Base-by-base conservation (phyloP, 1,139 yeast genomes). In the Hansenula lynferdii region DNA sequence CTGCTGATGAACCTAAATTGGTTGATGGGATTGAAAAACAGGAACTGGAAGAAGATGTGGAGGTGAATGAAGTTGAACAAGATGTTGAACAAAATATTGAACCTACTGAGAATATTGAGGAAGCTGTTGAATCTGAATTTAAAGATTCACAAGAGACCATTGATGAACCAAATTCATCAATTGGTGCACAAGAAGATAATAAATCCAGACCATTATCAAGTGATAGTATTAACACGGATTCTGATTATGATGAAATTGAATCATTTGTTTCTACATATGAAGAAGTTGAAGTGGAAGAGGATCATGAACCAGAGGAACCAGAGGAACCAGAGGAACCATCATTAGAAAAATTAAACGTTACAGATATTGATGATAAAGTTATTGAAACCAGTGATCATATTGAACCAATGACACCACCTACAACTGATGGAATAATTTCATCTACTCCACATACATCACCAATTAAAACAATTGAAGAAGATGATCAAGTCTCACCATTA, bases 401-500 rank as follows among this genome's bases (percentile, higher is more conserved):
- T 36, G 56, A 51, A 23, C 56, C 57, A 28, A 39, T 36, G 8
- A 53, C 56, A 0, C 57, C 57, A 22, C 46, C 54, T 11, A 8
- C 34, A 6, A 27, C 25, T 14, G 49, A 47, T 20, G 52, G 47
- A 6, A 21, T 50, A 11, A 49, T 52, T 12, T 47, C 54, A 16
- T 48, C 54, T 1, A 51, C 54, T 1, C 54, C 54, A 20, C 50
- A 46, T 28, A 41, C 45, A 2, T 51, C 57, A 4, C 57, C 57
- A 19, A 52, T 53, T 31, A 51, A 47, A 31, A 41, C 54, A 1
- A 31, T 52, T 8, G 18, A 24, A 12, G 26, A 22, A 9, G 24
- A 9, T 6, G 24, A 22, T 9, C 8, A 24, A 5, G 14, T 24
- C 5, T 32, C 35, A 17, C 35, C 35, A 24, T 18, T 24, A 8